A percentile compares a stretch with the other conserved stretches of the same genome.
Conservation (phyloP, 2,329 filamentous ascomycete genomes). For the Penicillium hesseltinei region DNA sequence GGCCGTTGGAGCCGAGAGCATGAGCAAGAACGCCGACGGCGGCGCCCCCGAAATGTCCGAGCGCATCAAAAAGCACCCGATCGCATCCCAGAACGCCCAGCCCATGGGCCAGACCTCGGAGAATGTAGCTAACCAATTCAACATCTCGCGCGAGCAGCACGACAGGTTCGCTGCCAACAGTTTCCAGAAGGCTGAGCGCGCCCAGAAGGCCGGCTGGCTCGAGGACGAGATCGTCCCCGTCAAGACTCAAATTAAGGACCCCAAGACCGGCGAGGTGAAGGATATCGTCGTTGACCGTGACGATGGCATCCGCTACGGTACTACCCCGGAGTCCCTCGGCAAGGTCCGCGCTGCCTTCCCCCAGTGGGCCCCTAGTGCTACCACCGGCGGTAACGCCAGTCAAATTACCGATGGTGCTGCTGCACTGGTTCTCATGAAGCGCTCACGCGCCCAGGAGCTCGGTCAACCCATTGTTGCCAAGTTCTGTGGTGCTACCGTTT, state of each 20-base stretch:
- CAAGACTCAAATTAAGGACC: slow-evolving; percentile 78
- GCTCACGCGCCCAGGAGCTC: slow-evolving; percentile 76
- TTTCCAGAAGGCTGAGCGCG: slow-evolving; percentile 79
- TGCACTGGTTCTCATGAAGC: slow-evolving; percentile 88
- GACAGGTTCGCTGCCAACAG: slow-evolving; percentile 82
- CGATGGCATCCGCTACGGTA: slow-evolving; percentile 78
- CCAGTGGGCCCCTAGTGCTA: slow-evolving; percentile 69
- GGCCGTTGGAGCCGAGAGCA: slow-evolving; percentile 89
- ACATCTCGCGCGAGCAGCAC: slow-evolving; percentile 66
- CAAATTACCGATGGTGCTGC: slow-evolving; percentile 92
- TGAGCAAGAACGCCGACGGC: slow-evolving; percentile 83
- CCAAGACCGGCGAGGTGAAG: slow-evolving; percentile 79
- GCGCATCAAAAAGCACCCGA: slow-evolving; percentile 68
- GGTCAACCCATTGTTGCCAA: slow-evolving; percentile 85
- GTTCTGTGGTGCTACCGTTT: slow-evolving; percentile 77
- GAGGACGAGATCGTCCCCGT: slow-evolving; percentile 82
- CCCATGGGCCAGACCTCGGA: slow-evolving; percentile 93
- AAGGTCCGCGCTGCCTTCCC: slow-evolving; percentile 87
- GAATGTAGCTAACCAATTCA: slow-evolving; percentile 78
- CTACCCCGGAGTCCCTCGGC: slow-evolving; percentile 75
- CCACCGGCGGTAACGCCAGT: slow-evolving; percentile 88
- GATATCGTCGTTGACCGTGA: slow-evolving; percentile 75
- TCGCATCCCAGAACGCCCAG: slow-evolving; percentile 87
- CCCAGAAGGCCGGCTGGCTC: slow-evolving; percentile 80
- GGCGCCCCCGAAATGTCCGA: slow-evolving; percentile 80